A percentile compares a stretch with the other conserved stretches of the same genome.
phyloP scores from a whole-genome alignment of 352 stramenopile genomes.

The Aphanomyces euteiches region DNA sequence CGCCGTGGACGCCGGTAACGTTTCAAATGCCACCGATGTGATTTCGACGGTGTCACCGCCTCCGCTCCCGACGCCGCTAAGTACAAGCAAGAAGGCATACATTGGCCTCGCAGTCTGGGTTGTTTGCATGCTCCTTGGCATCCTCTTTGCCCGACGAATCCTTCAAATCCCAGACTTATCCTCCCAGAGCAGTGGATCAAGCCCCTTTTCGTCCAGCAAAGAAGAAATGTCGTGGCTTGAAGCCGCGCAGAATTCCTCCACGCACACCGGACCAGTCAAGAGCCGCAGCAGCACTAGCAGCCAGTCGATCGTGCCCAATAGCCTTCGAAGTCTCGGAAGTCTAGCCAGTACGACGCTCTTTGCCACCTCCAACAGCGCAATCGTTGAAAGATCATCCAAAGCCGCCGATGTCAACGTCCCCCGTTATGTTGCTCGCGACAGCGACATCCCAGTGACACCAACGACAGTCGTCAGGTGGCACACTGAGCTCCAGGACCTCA shows the following conservation, averaged over 20 bases:
- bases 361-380: background rate
- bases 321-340: background rate
- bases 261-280: background rate
- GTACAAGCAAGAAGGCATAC: background rate
- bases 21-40: too few relatives aligned
- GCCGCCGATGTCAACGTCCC: background rate
- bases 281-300: slow-evolving; percentile 2
- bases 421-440: background rate
- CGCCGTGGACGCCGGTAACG: too few relatives aligned
- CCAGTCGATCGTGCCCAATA: background rate
- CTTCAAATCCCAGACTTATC: background rate
- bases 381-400: background rate
- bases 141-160: background rate
- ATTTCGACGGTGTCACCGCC: too few relatives aligned
- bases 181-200: background rate
- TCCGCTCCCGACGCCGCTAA: too few relatives aligned
- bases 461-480: background rate
- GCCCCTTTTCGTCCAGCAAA: background rate
- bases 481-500: slow-evolving; percentile 6
- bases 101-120: background rate
- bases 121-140: background rate
- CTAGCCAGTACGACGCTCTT: background rate
- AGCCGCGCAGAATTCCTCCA: background rate
- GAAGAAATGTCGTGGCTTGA: background rate
- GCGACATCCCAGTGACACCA: background rate